phyloP scores from a whole-genome alignment of 768 basidiomycete species.

The Macrolepiota dolichaula region DNA sequence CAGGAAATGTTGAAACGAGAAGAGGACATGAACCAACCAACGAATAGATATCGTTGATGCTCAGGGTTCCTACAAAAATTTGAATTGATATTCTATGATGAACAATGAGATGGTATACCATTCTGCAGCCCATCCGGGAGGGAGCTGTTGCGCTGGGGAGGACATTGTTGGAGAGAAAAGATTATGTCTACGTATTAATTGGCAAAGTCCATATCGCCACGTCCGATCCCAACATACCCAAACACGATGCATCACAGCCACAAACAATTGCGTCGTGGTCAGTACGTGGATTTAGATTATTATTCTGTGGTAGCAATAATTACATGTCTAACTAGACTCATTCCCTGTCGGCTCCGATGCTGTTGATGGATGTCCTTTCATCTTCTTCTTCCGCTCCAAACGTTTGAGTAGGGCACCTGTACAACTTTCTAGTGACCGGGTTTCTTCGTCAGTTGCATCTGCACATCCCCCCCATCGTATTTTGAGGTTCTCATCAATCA shows the following conservation, averaged over 20 bases:
- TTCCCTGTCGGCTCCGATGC: neutral
- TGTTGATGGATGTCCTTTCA: neutral
- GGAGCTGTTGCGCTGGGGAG: slow-evolving; percentile 63
- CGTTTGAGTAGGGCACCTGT: slow-evolving; percentile 66
- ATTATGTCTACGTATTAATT: slow-evolving; percentile 10
- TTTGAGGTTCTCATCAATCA: slow-evolving; percentile 81
- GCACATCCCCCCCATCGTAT: slow-evolving; percentile 93
- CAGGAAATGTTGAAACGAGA: slow-evolving; percentile 14
- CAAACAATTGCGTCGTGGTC: slow-evolving; percentile 13
- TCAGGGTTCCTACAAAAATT: slow-evolving; percentile 62
- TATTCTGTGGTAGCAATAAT: neutral
- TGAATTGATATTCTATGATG: slow-evolving; percentile 13
- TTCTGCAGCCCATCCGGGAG: slow-evolving; percentile 91
- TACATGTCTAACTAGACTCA: neutral
- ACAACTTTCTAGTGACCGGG: slow-evolving; percentile 64
- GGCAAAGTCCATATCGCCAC: slow-evolving; percentile 22
- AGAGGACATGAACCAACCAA: slow-evolving; percentile 54
- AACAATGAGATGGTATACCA: slow-evolving; percentile 53
- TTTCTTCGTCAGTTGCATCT: slow-evolving; percentile 75
- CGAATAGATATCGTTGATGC: slow-evolving; percentile 83
- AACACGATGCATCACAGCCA: slow-evolving; percentile 25
- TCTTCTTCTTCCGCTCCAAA: slow-evolving; percentile 25
- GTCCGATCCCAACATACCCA: slow-evolving; percentile 24
- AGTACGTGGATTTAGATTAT: neutral
- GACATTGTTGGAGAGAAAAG: slow-evolving; percentile 35